Conservation (phyloP, 179 eudicot genomes). For the Silene coronaria region DNA sequence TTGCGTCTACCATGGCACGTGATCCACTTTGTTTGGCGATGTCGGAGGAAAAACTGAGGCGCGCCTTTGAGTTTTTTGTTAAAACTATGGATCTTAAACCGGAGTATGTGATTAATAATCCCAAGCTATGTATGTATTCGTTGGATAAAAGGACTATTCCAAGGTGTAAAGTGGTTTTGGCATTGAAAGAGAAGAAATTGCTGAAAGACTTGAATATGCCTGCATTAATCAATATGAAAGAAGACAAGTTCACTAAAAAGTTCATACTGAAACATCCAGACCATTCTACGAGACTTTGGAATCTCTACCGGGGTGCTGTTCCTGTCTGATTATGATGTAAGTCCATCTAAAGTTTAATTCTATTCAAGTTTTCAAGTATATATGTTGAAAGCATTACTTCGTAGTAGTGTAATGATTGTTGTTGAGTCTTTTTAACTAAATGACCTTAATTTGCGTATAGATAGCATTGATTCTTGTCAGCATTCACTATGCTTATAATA, state of each 20-base stretch:
- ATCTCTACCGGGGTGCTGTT: slow-evolving; percentile 11
- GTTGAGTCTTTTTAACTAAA: neutral
- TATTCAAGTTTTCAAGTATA: neutral
- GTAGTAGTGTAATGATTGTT: neutral
- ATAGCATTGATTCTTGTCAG: neutral
- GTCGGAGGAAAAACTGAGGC: slow-evolving; percentile 25
- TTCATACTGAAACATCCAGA: slow-evolving; percentile 13
- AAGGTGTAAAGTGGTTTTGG: slow-evolving; percentile 18
- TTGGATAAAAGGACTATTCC: slow-evolving; percentile 24
- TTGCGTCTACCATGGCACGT: neutral
- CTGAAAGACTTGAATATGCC: neutral
- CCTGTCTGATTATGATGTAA: slow-evolving; percentile 1
- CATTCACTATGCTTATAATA: neutral
- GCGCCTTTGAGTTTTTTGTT: slow-evolving; percentile 15
- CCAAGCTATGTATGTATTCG: slow-evolving; percentile 19
- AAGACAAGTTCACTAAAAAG: slow-evolving; percentile 3
- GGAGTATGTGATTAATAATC: slow-evolving; percentile 2
- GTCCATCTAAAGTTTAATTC: neutral
- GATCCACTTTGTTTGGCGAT: too few species aligned
- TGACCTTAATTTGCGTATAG: neutral
- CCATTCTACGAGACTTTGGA: slow-evolving; percentile 12
- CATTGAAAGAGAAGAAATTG: slow-evolving; percentile 18
- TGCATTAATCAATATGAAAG: neutral
- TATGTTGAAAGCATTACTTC: too few species aligned
- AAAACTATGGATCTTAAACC: slow-evolving; percentile 23